These are phyloP conservation scores for Hygrocybe coccinea DNA, from an alignment of 768 basidiomycete species.

Conservation along the genomic window DNA sequence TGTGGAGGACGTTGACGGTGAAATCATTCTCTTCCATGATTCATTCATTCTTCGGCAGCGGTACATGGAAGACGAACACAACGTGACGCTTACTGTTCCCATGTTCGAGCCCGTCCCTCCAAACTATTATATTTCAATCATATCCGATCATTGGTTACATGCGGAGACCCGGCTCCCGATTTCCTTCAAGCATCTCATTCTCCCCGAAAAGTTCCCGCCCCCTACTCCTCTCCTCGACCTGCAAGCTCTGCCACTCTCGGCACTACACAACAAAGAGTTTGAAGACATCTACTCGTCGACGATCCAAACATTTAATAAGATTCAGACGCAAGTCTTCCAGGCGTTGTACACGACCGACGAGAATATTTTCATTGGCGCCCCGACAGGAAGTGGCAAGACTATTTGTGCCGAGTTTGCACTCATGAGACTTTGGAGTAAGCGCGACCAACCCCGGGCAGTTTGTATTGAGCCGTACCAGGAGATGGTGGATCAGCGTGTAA, in stretches of 20 bases:
- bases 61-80: constrained; percentile 92
- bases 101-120: constrained; percentile 98
- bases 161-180: constrained; percentile 92
- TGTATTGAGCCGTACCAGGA: constrained; percentile 97
- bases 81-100: constrained; percentile 88
- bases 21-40: constrained; percentile 93
- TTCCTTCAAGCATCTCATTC: constrained; percentile 95
- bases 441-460: constrained; percentile 76
- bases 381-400: constrained; percentile 95
- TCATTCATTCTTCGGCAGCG: constrained; percentile 86
- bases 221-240: constrained; percentile 92
- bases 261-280: constrained; percentile 90
- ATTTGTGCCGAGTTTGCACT: constrained; percentile 96
- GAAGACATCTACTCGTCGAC: constrained; percentile 79
- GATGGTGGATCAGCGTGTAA: constrained; percentile 88
- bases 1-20: constrained; percentile 97
- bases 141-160: constrained; percentile 95
- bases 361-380: constrained; percentile 94
- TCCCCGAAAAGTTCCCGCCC: constrained; percentile 93
- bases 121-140: constrained; percentile 93
- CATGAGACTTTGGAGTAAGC: constrained; percentile 89
- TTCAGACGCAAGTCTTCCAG: constrained; percentile 98
- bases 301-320: constrained; percentile 92
- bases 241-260: constrained; percentile 82
- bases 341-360: constrained; percentile 95